Evolutionary conservation across 495 filamentous ascomycete species (phyloP), one percentile per base, ranked within the genome.

Genomic region (Margaritispora aquatica): DNA sequence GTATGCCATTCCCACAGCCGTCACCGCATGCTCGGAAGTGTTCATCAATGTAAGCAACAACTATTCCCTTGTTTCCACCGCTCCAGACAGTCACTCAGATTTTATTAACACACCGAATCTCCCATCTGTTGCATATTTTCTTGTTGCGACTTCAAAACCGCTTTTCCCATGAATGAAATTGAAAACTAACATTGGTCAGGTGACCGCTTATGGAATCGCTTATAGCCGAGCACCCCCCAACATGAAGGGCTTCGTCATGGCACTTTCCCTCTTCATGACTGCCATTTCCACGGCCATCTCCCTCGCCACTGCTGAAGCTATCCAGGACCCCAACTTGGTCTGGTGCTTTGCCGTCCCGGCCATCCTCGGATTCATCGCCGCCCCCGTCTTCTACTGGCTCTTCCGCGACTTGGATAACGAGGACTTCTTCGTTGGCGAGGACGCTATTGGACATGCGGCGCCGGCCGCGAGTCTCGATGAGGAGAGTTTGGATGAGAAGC

Each of bases 21-120:
- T 80, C 47, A 75, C 73, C 8, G 87, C 83, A 46, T 65, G 85
- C 44, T 80, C 82, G 0, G 87, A 89, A 67, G 80, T 84, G 51
- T 88, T 89, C 63, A 78, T 80, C 60, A 84, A 83, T 44, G 83
- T 88, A n/a, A n/a, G n/a, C n/a, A n/a, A n/a, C n/a, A n/a, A n/a
- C n/a, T n/a, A n/a, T n/a, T n/a, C n/a, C n/a, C n/a, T n/a, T n/a
- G n/a, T n/a, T n/a, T n/a, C n/a, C n/a, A n/a, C n/a, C n/a, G n/a
- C n/a, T n/a, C n/a, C n/a, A n/a, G n/a, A n/a, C n/a, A n/a, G n/a
- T n/a, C n/a, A n/a, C n/a, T n/a, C n/a, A n/a, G n/a, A n/a, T n/a
- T n/a, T n/a, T n/a, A n/a, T n/a, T n/a, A n/a, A n/a, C n/a, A n/a
- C n/a, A n/a, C n/a, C n/a, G n/a, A n/a, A n/a, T n/a, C n/a, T n/a